phyloP scores from a whole-genome alignment of 1,284 basidiomycete species.

The Apiotrichum gracile region DNA sequence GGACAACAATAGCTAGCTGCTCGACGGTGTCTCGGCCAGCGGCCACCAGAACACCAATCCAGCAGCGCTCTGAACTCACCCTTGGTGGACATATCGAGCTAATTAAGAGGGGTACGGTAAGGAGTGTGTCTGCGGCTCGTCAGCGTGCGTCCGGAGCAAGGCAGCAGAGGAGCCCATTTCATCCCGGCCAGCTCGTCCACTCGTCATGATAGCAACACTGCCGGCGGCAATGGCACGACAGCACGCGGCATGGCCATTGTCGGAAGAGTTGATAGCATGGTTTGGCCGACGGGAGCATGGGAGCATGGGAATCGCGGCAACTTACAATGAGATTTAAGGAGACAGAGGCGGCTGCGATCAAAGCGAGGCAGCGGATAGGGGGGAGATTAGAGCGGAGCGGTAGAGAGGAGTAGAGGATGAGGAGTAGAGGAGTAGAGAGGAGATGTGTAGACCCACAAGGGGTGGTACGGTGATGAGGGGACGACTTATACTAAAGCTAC shows the following conservation, averaged over 20 bases:
- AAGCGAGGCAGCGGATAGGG: background rate
- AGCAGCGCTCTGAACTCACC: constrained; percentile 27
- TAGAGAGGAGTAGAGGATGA: constrained; percentile 2
- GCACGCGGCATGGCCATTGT: background rate
- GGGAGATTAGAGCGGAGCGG: background rate
- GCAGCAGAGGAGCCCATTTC: too few species aligned
- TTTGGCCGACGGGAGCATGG: background rate
- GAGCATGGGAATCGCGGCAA: background rate
- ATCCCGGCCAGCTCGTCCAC: too few species aligned
- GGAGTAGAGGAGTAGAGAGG: background rate
- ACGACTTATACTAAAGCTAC: constrained; percentile 19
- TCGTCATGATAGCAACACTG: too few species aligned
- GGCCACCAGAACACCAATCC: background rate
- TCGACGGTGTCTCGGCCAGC: background rate
- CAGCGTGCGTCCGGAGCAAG: background rate
- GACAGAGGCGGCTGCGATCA: background rate
- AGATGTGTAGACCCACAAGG: background rate
- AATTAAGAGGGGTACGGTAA: constrained; percentile 2
- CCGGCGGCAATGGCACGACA: background rate
- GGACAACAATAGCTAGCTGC: too few species aligned
- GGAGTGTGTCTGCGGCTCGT: constrained; percentile 3
- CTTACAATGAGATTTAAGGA: background rate
- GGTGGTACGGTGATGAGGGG: background rate
- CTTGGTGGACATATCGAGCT: constrained; percentile 45
- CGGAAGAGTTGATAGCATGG: background rate